Percentiles rank a stretch among this genome's conserved stretches.
These are phyloP conservation scores for Sporobolomyces phaffii DNA, from an alignment of 768 basidiomycete genomes.

Conservation along the genomic window DNA sequence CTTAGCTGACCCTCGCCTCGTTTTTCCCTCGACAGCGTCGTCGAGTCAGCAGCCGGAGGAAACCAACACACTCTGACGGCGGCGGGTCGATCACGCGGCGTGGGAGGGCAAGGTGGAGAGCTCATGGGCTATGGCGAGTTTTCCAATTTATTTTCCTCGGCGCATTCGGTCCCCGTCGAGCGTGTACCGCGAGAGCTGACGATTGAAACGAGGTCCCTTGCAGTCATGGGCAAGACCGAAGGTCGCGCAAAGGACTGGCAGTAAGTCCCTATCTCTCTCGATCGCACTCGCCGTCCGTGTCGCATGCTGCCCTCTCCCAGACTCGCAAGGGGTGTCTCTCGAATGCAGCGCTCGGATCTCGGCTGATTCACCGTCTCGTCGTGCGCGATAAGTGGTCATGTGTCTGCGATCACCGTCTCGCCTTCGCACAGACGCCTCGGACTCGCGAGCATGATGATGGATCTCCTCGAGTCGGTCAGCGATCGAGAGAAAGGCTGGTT, in stretches of 20 bases:
- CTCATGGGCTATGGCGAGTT: conserved; percentile 87
- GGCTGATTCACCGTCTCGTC: not conserved
- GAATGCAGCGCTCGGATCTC: no score
- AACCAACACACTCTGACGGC: no score
- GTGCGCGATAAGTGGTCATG: conserved; percentile 60
- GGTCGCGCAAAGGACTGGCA: conserved; percentile 71
- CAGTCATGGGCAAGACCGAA: conserved; percentile 92
- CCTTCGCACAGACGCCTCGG: conserved; percentile 85
- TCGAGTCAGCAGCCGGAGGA: conserved; percentile 28
- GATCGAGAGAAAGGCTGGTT: conserved; percentile 62
- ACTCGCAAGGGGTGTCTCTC: no score
- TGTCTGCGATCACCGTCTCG: conserved; percentile 89
- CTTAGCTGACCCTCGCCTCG: no score
- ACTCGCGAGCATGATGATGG: conserved; percentile 80
- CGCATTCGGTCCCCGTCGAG: not conserved
- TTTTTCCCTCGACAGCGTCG: conserved; percentile 20
- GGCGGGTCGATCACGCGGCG: not conserved
- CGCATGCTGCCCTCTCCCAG: no score
- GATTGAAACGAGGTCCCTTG: not conserved
- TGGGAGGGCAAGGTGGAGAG: conserved; percentile 45
- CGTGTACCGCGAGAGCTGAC: not conserved
- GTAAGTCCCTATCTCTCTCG: conserved; percentile 43
- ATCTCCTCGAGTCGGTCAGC: conserved; percentile 74
- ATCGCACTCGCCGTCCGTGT: conserved; percentile 13
- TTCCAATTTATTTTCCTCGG: no score